A percentile compares a stretch with the other conserved stretches of the same genome.
phyloP scores from a whole-genome alignment of 306 rosid genomes.

The Oxytropis ochrocephala region DNA sequence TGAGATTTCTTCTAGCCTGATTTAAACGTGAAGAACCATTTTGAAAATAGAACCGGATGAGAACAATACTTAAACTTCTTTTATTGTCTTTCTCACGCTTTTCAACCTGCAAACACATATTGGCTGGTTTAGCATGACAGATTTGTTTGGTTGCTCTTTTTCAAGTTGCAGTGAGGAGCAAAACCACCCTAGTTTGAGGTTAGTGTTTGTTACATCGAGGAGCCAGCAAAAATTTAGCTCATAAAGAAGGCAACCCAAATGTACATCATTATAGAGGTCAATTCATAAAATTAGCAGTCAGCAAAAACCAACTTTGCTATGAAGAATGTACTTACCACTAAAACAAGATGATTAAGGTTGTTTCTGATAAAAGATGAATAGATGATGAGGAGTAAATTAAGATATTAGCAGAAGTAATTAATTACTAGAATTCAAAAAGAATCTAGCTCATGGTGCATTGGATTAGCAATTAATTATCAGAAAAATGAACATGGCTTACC shows the following conservation, averaged over 20 bases:
- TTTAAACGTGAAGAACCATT: conserved; percentile 79
- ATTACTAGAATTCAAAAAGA: conserved; percentile 5
- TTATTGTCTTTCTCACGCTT: conserved; percentile 86
- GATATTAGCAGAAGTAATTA: neutral
- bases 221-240: conserved; percentile 3
- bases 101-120: conserved; percentile 72
- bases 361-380: neutral
- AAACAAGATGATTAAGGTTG: neutral
- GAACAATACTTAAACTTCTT: conserved; percentile 53
- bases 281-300: neutral
- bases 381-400: neutral
- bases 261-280: neutral
- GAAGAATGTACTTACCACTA: neutral
- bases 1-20: conserved; percentile 83
- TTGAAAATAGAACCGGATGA: conserved; percentile 74
- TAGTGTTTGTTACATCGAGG: neutral
- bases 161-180: neutral
- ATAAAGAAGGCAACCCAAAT: conserved; percentile 4
- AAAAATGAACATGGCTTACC: conserved; percentile 5
- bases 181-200: neutral
- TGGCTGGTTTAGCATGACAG: conserved; percentile 26
- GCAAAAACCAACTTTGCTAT: neutral
- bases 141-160: neutral
- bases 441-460: neutral
- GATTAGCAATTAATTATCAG: conserved; percentile 14